phyloP scores from a whole-genome alignment of 2,329 filamentous ascomycete genomes.

The Phyllosticta citribraziliensis region DNA sequence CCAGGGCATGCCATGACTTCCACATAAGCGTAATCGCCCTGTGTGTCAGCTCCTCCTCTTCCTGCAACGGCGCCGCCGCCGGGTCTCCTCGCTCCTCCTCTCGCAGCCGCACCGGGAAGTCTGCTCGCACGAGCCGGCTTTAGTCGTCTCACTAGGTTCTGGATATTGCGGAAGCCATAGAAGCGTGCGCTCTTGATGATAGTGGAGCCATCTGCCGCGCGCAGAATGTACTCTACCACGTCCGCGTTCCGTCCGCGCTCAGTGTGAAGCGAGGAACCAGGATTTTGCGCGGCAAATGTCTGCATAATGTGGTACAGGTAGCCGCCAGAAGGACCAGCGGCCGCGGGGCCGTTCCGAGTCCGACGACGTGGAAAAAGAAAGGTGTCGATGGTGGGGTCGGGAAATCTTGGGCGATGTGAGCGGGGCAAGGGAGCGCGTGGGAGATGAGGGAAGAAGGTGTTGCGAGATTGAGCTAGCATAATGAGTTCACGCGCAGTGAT shows the following conservation, averaged over 20 bases:
- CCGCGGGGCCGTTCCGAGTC: conserved; percentile 34
- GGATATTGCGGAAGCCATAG: conserved; percentile 97
- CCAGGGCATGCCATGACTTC: conserved; percentile 99
- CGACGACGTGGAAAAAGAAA: conserved; percentile 61
- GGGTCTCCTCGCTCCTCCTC: conserved; percentile 42
- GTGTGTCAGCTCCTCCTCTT: conserved; percentile 42
- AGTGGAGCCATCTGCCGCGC: conserved; percentile 34
- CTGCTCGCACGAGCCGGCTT: conserved; percentile 68
- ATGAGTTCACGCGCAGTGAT: conserved; percentile 94
- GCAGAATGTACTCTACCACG: conserved; percentile 75
- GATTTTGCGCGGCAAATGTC: conserved; percentile 59
- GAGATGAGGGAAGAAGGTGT: conserved; percentile 64
- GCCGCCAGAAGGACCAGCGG: conserved; percentile 75
- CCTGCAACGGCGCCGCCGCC: conserved; percentile 57
- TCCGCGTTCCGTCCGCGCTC: conserved; percentile 79
- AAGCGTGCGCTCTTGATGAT: conserved; percentile 56
- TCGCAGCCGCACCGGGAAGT: conserved; percentile 23
- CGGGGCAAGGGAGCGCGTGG: conserved; percentile 47
- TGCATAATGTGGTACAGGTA: conserved; percentile 79
- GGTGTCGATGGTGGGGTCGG: conserved; percentile 56
- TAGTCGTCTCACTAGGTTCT: conserved; percentile 87
- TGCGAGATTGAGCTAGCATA: conserved; percentile 73
- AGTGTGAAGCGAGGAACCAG: conserved; percentile 61
- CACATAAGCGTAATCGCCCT: conserved; percentile 72
- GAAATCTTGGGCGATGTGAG: conserved; percentile 50